These are phyloP conservation scores for Fusarium longipes DNA, from an alignment of 2,329 filamentous ascomycete species.

Conservation along the genomic window DNA sequence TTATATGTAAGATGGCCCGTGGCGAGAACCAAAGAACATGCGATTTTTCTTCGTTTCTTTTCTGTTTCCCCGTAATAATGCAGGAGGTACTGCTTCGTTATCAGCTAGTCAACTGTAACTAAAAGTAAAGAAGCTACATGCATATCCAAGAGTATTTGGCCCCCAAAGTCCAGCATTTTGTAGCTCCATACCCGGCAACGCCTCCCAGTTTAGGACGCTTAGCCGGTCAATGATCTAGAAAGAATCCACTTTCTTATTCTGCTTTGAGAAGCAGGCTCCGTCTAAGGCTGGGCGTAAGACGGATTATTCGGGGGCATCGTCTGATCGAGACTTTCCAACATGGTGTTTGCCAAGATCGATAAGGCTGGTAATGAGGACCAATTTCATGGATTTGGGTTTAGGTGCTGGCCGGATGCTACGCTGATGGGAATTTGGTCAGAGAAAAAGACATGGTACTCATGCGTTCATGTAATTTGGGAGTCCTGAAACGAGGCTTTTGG, in stretches of 20 bases:
- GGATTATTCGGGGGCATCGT: neutral
- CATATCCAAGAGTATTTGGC: neutral
- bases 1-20: neutral
- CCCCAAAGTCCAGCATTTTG: neutral
- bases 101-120: constrained; percentile 10
- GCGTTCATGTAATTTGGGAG: neutral
- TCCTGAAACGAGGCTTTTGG: neutral
- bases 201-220: neutral
- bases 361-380: neutral
- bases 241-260: neutral
- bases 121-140: constrained; percentile 19
- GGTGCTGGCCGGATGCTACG: neutral
- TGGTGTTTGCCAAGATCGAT: neutral
- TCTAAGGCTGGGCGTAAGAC: neutral
- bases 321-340: neutral
- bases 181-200: neutral
- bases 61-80: neutral
- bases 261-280: neutral
- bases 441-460: neutral
- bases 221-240: neutral
- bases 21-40: neutral
- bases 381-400: neutral
- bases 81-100: neutral
- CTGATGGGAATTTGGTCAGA: neutral
- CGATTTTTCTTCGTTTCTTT: neutral